Evolutionary conservation across 352 stramenopile genomes (phyloP).

Genomic region (Paralagenidium karlingii): DNA sequence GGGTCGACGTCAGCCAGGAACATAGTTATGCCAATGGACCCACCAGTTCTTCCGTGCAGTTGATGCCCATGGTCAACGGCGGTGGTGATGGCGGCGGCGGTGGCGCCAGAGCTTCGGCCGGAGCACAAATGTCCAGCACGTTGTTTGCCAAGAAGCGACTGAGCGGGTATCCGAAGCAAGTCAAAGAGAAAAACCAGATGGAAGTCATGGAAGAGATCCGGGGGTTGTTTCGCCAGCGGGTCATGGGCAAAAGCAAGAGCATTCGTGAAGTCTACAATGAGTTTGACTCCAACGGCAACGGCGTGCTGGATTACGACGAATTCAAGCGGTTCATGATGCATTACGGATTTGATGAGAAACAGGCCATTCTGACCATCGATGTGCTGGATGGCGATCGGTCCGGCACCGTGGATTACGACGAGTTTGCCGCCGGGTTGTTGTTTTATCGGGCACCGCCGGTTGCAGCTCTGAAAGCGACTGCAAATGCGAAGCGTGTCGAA

Average conservation of each 20-base stretch:
- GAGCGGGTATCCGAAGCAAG: slow-evolving; percentile 9
- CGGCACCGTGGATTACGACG: slow-evolving; percentile 59
- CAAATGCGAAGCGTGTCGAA: slow-evolving; percentile 11
- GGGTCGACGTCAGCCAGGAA: slow-evolving; percentile 16
- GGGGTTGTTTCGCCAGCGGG: slow-evolving; percentile 35
- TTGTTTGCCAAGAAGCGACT: slow-evolving; percentile 12
- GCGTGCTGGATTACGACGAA: slow-evolving; percentile 45
- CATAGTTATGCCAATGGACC: slow-evolving; percentile 38
- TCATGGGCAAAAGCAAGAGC: slow-evolving; percentile 58
- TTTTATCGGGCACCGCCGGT: slow-evolving; percentile 22
- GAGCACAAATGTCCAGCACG: slow-evolving; percentile 19
- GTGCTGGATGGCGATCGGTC: slow-evolving; percentile 45
- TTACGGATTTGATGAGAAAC: slow-evolving; percentile 34
- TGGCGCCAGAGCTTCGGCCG: slow-evolving; percentile 23
- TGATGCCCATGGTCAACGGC: too few species aligned
- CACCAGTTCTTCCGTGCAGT: too few species aligned
- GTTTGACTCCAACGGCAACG: slow-evolving; percentile 44
- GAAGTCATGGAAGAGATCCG: slow-evolving; percentile 40
- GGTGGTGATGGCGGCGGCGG: too few species aligned
- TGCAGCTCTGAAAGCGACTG: neutral
- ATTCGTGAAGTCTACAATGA: slow-evolving; percentile 64
- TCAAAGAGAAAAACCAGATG: slow-evolving; percentile 1
- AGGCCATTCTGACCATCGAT: slow-evolving; percentile 24
- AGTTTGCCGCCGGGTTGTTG: slow-evolving; percentile 50
- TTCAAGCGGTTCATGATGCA: slow-evolving; percentile 56